phyloP scores from a whole-genome alignment of 2,329 filamentous ascomycete genomes.

The Pseudogymnoascus sp. region DNA sequence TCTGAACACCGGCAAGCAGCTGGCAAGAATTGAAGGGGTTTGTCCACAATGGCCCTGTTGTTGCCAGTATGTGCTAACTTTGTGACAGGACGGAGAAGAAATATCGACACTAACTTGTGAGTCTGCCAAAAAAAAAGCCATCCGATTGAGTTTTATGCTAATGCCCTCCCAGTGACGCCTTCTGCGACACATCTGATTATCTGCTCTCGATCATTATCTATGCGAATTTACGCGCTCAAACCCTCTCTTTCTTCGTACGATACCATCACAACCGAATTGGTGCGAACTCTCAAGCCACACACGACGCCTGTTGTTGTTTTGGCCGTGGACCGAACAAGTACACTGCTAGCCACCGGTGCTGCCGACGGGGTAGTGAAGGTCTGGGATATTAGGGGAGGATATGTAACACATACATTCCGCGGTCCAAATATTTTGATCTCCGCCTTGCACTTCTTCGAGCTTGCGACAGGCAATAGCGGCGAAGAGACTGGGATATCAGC shows the following conservation, averaged over 20 bases:
- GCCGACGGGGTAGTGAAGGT: conserved; percentile 93
- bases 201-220: conserved; percentile 91
- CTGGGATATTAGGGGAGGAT: conserved; percentile 89
- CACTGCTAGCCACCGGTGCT: conserved; percentile 83
- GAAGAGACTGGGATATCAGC: conserved; percentile 30
- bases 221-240: conserved; percentile 79
- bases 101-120: conserved; percentile 68
- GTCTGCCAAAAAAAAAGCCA: conserved; percentile 16
- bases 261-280: conserved; percentile 57
- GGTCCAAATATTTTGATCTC: conserved; percentile 89
- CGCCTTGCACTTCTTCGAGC: conserved; percentile 84
- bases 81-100: conserved; percentile 62
- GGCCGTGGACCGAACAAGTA: conserved; percentile 79
- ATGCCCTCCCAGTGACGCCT: conserved; percentile 65
- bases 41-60: conserved; percentile 22
- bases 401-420: conserved; percentile 89
- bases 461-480: conserved; percentile 42
- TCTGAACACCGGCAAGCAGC: conserved; percentile 71
- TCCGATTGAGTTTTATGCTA: conserved; percentile 12
- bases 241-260: conserved; percentile 48
- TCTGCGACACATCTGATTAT: conserved; percentile 81
- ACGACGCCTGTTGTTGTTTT: conserved; percentile 82
- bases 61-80: conserved; percentile 22
- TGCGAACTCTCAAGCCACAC: conserved; percentile 83
- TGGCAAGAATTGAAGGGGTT: conserved; percentile 84